Evolutionary conservation across 2,329 filamentous ascomycete genomes (phyloP).

Genomic region (Periconia digitata): DNA sequence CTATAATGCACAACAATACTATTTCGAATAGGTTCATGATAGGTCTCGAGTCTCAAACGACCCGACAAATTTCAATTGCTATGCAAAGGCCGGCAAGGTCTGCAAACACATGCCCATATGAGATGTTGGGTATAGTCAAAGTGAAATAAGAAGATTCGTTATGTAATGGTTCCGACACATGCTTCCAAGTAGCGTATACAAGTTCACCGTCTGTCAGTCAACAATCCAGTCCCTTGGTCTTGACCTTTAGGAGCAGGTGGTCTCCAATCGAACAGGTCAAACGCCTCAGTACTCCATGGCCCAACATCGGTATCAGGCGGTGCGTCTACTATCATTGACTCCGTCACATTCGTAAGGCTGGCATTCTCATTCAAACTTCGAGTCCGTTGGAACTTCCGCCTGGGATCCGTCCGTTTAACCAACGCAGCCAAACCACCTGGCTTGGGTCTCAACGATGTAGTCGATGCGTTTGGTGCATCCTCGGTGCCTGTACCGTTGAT

Average conservation of each 20-base stretch:
- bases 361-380: conserved; percentile 28
- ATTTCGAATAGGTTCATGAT: too few relatives aligned
- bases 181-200: not conserved
- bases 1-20: too few relatives aligned
- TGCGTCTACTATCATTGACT: conserved; percentile 14
- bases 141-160: too few relatives aligned
- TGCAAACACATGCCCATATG: too few relatives aligned
- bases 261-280: conserved; percentile 65
- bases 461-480: not conserved
- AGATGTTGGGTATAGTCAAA: too few relatives aligned
- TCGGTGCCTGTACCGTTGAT: not conserved
- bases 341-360: conserved; percentile 11
- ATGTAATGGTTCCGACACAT: too few relatives aligned
- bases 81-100: too few relatives aligned
- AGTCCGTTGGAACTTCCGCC: conserved; percentile 29
- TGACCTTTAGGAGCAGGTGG: conserved; percentile 43
- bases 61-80: too few relatives aligned
- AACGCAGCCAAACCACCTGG: conserved; percentile 25
- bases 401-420: conserved; percentile 34
- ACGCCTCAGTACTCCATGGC: conserved; percentile 70
- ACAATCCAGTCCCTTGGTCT: conserved; percentile 10
- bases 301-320: conserved; percentile 59
- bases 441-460: conserved; percentile 11
- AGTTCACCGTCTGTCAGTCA: conserved; percentile 9
- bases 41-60: too few relatives aligned